Evolutionary conservation across 75 land plant species (phyloP).

Genomic region (Cupressus sempervirens): DNA sequence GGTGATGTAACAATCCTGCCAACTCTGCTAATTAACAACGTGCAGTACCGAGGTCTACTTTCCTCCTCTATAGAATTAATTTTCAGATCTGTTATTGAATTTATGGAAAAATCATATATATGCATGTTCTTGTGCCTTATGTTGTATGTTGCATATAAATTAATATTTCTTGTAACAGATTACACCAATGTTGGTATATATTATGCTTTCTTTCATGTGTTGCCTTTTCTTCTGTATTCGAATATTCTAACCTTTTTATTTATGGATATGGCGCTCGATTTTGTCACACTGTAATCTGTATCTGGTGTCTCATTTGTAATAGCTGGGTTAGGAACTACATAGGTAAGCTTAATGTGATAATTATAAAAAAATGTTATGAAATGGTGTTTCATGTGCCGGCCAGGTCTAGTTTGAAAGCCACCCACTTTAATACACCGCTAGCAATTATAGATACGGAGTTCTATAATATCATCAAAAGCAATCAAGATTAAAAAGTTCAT

Average conservation of each 20-base stretch:
- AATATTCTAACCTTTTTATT: not conserved
- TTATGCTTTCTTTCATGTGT: not conserved
- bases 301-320: not conserved
- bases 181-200: not conserved
- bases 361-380: not conserved
- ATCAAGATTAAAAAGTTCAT: not conserved
- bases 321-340: not conserved
- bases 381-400: not conserved
- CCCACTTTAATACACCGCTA: not conserved
- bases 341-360: not conserved
- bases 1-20: constrained; percentile 73
- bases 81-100: not conserved
- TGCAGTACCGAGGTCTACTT: constrained; percentile 58
- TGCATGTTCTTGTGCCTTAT: not conserved
- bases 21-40: constrained; percentile 57
- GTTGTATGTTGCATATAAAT: not conserved
- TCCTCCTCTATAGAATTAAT: not conserved
- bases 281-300: not conserved
- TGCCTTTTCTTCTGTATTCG: not conserved
- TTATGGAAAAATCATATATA: not conserved
- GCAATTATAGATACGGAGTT: not conserved
- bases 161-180: constrained; percentile 2
- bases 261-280: not conserved
- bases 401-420: not conserved
- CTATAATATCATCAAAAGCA: not conserved